Evolutionary conservation across 1,139 yeast species (phyloP).

Genomic region (Candida sp.): DNA sequence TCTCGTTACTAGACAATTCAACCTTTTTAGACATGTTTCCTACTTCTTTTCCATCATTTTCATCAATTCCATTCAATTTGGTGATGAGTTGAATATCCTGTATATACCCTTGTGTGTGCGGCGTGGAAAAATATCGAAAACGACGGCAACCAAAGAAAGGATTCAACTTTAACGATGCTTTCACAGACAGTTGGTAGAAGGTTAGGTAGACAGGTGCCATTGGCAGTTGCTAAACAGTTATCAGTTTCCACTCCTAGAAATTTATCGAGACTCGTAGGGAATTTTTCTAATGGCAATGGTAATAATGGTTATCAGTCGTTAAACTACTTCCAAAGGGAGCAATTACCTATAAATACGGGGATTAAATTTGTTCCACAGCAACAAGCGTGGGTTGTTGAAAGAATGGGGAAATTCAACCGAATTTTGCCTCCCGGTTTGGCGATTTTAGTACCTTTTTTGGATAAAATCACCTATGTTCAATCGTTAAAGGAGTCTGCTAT

Average conservation of each 20-base stretch:
- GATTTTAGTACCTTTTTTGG: constrained; percentile 66
- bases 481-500: constrained; percentile 79
- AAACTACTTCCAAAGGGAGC: constrained; percentile 64
- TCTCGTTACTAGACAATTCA: constrained; percentile 67
- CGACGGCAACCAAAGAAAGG: background rate
- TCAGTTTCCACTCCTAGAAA: background rate
- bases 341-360: constrained; percentile 71
- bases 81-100: background rate
- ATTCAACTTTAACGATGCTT: background rate
- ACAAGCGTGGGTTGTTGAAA: constrained; percentile 87
- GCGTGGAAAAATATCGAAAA: background rate
- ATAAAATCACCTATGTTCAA: constrained; percentile 77
- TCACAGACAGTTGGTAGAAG: background rate
- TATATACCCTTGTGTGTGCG: too few relatives aligned
- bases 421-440: constrained; percentile 80
- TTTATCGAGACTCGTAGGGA: background rate
- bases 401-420: constrained; percentile 84
- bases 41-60: background rate
- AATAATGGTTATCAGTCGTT: constrained; percentile 15
- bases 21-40: constrained; percentile 48
- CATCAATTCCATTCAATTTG: background rate
- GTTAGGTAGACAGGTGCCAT: background rate
- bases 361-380: constrained; percentile 85
- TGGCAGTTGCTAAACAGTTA: background rate
- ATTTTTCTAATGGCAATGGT: background rate